Conservation (phyloP, 306 rosid genomes). For the Vicia faba region DNA sequence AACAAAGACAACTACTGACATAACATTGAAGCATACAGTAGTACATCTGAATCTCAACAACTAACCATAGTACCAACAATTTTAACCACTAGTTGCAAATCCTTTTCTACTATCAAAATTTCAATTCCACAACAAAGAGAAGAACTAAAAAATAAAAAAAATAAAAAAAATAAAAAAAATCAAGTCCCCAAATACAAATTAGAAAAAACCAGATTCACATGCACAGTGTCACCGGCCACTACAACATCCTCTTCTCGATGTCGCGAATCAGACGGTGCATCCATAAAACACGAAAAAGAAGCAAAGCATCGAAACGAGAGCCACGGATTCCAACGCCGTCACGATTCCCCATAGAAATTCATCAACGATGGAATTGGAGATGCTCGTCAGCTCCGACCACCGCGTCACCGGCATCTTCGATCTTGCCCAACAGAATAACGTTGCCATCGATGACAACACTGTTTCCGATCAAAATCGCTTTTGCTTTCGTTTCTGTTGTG, state of each 20-base stretch:
- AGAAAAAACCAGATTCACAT: background rate
- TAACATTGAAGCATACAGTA: background rate
- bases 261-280: conserved; percentile 53
- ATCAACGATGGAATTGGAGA: conserved; percentile 62
- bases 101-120: background rate
- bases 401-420: background rate
- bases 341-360: conserved; percentile 72
- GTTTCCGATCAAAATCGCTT: background rate
- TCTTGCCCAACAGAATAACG: conserved; percentile 7
- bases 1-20: background rate
- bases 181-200: too few species aligned
- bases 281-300: conserved; percentile 90
- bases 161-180: background rate
- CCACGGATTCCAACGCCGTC: conserved; percentile 79
- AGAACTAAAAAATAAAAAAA: background rate
- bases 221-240: background rate
- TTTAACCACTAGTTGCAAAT: background rate
- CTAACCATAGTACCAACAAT: background rate
- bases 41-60: background rate
- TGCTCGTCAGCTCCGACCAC: conserved; percentile 44
- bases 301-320: conserved; percentile 72
- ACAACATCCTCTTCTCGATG: background rate
- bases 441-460: background rate
- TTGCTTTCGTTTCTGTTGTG: background rate
- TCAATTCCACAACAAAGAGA: background rate